Evolutionary conservation across 805 yeast genomes (phyloP).

Genomic region (Yarrowia sp.): DNA sequence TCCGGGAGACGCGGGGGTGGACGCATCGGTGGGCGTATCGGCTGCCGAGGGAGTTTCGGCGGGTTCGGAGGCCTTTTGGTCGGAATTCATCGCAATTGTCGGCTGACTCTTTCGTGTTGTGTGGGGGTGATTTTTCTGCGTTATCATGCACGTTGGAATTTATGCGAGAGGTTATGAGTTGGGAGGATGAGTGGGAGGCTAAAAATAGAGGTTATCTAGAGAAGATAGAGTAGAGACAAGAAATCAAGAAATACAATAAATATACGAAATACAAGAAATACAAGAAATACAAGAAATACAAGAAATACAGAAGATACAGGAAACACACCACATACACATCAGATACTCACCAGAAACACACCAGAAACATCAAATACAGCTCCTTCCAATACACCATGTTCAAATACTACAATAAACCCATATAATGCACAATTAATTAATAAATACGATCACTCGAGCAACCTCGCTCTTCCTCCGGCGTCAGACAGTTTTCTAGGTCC

Average conservation of each 20-base stretch:
- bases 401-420: too few species aligned
- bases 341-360: too few species aligned
- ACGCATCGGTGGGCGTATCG: background rate
- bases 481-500: too few species aligned
- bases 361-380: too few species aligned
- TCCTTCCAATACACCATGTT: too few species aligned
- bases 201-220: too few species aligned
- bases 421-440: background rate
- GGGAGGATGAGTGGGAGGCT: background rate
- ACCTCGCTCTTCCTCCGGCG: background rate
- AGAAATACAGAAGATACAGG: too few species aligned
- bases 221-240: background rate
- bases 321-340: too few species aligned
- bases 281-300: too few species aligned
- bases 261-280: background rate
- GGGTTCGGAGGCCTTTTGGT: background rate
- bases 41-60: background rate
- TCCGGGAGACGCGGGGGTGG: background rate
- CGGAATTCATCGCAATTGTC: slow-evolving; percentile 1
- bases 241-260: background rate
- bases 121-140: slow-evolving; percentile 14
- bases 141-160: slow-evolving; percentile 15
- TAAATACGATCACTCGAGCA: background rate
- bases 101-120: background rate
- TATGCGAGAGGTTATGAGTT: background rate